Conservation (phyloP, 2,329 filamentous ascomycete genomes). For the Claviceps spartinae region DNA sequence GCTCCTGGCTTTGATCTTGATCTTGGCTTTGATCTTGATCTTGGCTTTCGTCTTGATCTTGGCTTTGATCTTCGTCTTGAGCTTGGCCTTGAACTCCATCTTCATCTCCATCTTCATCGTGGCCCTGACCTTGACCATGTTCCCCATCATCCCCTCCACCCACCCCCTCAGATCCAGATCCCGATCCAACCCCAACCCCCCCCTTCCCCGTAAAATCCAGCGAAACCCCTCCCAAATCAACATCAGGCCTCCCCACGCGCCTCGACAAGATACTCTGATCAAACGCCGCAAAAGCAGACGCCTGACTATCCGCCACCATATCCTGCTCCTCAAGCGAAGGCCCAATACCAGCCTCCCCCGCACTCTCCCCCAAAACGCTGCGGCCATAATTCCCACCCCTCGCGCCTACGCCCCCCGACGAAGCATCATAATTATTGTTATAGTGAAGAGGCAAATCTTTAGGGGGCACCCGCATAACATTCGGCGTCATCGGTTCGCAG, state of each 20-base stretch:
- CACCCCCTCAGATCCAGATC: too few species aligned
- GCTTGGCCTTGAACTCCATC: too few species aligned
- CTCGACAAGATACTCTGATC: slow-evolving; percentile 48
- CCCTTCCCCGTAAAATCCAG: slow-evolving; percentile 21
- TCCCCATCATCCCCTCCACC: too few species aligned
- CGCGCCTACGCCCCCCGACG: background rate
- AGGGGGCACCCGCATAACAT: slow-evolving; percentile 23
- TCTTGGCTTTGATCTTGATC: background rate
- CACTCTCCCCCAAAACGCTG: slow-evolving; percentile 29
- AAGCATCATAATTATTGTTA: slow-evolving; percentile 9
- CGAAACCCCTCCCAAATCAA: slow-evolving; percentile 31
- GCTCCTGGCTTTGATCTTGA: slow-evolving; percentile 8
- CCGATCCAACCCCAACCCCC: slow-evolving; percentile 8
- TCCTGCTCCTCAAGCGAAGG: slow-evolving; percentile 19
- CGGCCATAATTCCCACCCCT: slow-evolving; percentile 17
- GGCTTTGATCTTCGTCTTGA: too few species aligned
- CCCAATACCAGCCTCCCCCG: slow-evolving; percentile 12
- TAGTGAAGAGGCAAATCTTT: slow-evolving; percentile 29
- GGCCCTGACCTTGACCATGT: background rate
- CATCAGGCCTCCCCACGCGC: slow-evolving; percentile 35
- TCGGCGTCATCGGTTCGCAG: slow-evolving; percentile 14
- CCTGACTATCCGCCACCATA: slow-evolving; percentile 31
- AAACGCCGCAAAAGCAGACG: slow-evolving; percentile 47
- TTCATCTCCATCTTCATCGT: background rate
- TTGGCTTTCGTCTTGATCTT: slow-evolving; percentile 6